phyloP scores from a whole-genome alignment of 2,329 filamentous ascomycete genomes.

The Helminthosporium solani region DNA sequence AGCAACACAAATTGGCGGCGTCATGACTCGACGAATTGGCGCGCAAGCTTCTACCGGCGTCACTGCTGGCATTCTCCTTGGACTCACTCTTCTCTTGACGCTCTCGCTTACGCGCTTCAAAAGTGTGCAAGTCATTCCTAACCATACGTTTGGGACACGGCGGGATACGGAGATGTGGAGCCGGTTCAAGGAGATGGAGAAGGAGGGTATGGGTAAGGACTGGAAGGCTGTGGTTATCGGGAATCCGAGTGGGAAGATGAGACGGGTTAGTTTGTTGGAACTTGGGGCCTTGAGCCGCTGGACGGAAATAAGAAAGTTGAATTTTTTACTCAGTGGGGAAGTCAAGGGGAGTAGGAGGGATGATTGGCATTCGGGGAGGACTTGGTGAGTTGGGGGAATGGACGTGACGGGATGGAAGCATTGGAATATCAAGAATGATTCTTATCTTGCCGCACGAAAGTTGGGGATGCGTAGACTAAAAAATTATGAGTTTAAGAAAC shows the following conservation, averaged over 20 bases:
- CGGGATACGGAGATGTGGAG: slow-evolving; percentile 34
- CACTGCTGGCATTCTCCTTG: slow-evolving; percentile 65
- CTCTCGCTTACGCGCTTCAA: slow-evolving; percentile 64
- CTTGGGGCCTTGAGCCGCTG: slow-evolving; percentile 67
- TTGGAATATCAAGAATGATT: too few species aligned
- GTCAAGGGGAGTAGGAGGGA: slow-evolving; percentile 7
- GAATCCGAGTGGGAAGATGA: slow-evolving; percentile 66
- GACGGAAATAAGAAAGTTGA: slow-evolving; percentile 65
- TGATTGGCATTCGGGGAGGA: slow-evolving; percentile 4
- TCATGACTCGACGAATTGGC: slow-evolving; percentile 64
- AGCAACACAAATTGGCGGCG: slow-evolving; percentile 68
- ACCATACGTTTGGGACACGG: slow-evolving; percentile 50
- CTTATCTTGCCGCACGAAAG: too few species aligned
- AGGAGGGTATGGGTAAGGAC: slow-evolving; percentile 48
- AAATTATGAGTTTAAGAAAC: too few species aligned
- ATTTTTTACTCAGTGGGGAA: slow-evolving; percentile 38
- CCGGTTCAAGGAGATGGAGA: slow-evolving; percentile 42
- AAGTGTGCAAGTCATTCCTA: slow-evolving; percentile 67
- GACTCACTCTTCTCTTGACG: slow-evolving; percentile 64
- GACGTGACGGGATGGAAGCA: too few species aligned
- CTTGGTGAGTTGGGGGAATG: too few species aligned
- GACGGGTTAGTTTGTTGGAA: slow-evolving; percentile 71
- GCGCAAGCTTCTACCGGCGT: slow-evolving; percentile 68
- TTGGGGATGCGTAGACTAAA: too few species aligned
- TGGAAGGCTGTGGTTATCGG: slow-evolving; percentile 73